Conservation (phyloP, 148 eudicot genomes). For the Heliosperma pusillum region DNA sequence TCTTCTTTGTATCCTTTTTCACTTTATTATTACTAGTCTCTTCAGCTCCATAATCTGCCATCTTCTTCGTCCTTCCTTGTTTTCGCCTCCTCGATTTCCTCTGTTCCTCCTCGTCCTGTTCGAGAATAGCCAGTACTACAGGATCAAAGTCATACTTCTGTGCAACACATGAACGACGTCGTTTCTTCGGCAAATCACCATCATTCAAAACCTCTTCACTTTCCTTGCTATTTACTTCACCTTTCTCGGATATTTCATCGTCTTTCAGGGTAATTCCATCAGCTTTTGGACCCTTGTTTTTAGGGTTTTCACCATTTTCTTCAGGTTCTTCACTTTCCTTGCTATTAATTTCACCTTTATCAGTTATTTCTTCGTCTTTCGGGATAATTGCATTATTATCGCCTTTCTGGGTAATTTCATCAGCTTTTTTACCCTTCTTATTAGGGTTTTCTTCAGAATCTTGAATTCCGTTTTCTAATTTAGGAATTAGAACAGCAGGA, state of each 20-base stretch:
- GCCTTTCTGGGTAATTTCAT: too few species aligned
- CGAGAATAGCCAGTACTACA: background rate
- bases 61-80: background rate
- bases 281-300: background rate
- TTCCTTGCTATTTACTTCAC: background rate
- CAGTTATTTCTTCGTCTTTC: too few species aligned
- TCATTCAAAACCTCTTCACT: background rate
- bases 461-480: background rate
- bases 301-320: background rate
- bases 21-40: background rate
- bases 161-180: background rate
- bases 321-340: background rate
- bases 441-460: too few species aligned
- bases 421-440: background rate
- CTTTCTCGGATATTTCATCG: constrained; percentile 2
- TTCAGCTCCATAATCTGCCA: background rate
- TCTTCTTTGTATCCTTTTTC: background rate
- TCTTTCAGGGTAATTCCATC: too few species aligned
- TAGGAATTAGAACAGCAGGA: background rate
- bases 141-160: background rate
- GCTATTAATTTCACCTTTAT: background rate
- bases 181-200: background rate
- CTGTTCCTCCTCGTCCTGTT: background rate
- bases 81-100: background rate
- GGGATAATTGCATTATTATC: too few species aligned